A percentile compares a stretch with the other conserved stretches of the same genome.
Evolutionary conservation across 257 asterid genomes (phyloP).

Genomic region (Coffea canephora): DNA sequence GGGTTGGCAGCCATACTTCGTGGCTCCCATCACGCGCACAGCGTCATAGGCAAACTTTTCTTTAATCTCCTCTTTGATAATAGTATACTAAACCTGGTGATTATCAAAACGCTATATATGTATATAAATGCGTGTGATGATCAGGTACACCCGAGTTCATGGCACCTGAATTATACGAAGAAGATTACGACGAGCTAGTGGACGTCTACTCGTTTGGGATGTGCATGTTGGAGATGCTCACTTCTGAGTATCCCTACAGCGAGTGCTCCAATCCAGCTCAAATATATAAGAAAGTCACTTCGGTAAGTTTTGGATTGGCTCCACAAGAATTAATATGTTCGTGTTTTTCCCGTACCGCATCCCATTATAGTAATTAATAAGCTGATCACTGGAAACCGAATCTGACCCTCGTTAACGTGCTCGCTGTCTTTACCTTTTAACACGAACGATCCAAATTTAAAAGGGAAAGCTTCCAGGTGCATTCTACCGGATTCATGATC

Average conservation of each 20-base stretch:
- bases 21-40: slow-evolving; percentile 69
- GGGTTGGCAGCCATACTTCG: slow-evolving; percentile 70
- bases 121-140: neutral
- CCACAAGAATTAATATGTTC: neutral
- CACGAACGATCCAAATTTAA: slow-evolving; percentile 1
- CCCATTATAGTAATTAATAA: neutral
- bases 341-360: neutral
- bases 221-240: slow-evolving; percentile 82
- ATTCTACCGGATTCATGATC: slow-evolving; percentile 45
- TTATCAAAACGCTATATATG: no score
- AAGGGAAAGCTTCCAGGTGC: slow-evolving; percentile 72
- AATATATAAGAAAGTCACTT: slow-evolving; percentile 87
- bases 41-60: slow-evolving; percentile 58
- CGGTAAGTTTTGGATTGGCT: slow-evolving; percentile 36
- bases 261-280: slow-evolving; percentile 92
- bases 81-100: no score
- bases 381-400: neutral
- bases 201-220: slow-evolving; percentile 84
- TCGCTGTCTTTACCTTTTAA: neutral
- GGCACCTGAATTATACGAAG: slow-evolving; percentile 88
- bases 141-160: slow-evolving; percentile 86
- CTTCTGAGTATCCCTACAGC: slow-evolving; percentile 68
- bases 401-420: neutral
- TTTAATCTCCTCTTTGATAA: neutral
- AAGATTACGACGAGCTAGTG: slow-evolving; percentile 73